Evolutionary conservation across 208 protist species (phyloP).

Genomic region (Angomonas deanei): DNA sequence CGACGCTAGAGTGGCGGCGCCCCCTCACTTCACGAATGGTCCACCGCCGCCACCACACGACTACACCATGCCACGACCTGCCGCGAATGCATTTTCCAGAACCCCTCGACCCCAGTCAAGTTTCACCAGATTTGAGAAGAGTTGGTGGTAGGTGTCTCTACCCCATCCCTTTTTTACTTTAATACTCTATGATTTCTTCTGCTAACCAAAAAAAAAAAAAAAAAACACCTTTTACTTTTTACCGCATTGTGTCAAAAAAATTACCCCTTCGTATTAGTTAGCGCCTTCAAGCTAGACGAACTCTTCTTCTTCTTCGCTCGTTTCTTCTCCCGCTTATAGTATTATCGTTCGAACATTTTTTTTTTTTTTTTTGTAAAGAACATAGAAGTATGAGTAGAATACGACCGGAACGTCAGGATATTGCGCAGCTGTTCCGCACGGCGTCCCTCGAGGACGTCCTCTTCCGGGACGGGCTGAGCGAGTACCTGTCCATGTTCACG

Average conservation of each 20-base stretch:
- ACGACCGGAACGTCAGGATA: not conserved
- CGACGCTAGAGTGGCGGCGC: no score
- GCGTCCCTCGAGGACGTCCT: constrained; percentile 20
- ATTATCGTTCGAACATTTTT: constrained; percentile 5
- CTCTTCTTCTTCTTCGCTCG: no score
- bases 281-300: no score
- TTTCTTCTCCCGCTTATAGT: not conserved
- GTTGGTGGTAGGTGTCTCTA: no score
- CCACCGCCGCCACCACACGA: no score
- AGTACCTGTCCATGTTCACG: constrained; percentile 16
- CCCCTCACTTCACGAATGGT: no score
- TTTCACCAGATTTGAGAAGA: no score
- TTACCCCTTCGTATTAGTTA: no score
- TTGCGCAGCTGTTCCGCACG: constrained; percentile 10
- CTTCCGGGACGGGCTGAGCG: constrained; percentile 12
- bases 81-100: no score
- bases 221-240: constrained; percentile 9
- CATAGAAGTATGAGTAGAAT: not conserved
- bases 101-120: no score
- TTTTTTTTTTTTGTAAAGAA: constrained; percentile 10
- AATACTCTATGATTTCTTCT: not conserved
- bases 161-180: constrained; percentile 18
- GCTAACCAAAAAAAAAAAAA: not conserved
- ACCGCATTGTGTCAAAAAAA: no score
- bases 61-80: no score